A percentile compares a stretch with the other conserved stretches of the same genome.
Evolutionary conservation across 2,329 filamentous ascomycete genomes (phyloP).

Genomic region (Biscogniauxia marginata): DNA sequence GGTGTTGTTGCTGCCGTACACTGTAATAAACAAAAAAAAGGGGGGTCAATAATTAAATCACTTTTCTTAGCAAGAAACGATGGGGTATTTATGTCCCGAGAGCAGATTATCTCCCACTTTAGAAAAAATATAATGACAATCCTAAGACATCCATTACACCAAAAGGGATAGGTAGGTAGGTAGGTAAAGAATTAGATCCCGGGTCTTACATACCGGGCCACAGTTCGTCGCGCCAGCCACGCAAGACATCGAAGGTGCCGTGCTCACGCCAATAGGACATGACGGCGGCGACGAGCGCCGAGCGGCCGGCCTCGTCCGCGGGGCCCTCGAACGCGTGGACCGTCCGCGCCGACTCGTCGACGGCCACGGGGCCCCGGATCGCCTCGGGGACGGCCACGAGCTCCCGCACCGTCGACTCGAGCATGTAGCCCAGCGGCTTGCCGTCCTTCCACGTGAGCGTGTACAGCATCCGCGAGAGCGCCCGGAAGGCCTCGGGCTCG

Average conservation of each 20-base stretch:
- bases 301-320: slow-evolving; percentile 62
- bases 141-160: no score
- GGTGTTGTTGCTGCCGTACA: slow-evolving; percentile 63
- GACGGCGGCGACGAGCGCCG: slow-evolving; percentile 52
- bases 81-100: no score
- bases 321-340: slow-evolving; percentile 59
- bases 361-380: slow-evolving; percentile 57
- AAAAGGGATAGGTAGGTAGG: not conserved
- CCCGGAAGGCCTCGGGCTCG: slow-evolving; percentile 54
- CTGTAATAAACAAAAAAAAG: no score
- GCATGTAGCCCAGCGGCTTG: slow-evolving; percentile 54
- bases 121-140: no score
- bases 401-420: slow-evolving; percentile 48
- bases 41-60: no score
- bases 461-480: slow-evolving; percentile 61
- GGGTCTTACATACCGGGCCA: no score
- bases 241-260: slow-evolving; percentile 70
- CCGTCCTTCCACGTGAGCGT: slow-evolving; percentile 63
- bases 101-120: no score
- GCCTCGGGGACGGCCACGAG: slow-evolving; percentile 47
- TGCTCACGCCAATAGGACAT: slow-evolving; percentile 66
- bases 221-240: slow-evolving; percentile 76
- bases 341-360: slow-evolving; percentile 60
- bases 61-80: no score
- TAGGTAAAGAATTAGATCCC: not conserved